Base-by-base conservation (phyloP, 2,329 filamentous ascomycete species). In the Xylariaceae sp. region DNA sequence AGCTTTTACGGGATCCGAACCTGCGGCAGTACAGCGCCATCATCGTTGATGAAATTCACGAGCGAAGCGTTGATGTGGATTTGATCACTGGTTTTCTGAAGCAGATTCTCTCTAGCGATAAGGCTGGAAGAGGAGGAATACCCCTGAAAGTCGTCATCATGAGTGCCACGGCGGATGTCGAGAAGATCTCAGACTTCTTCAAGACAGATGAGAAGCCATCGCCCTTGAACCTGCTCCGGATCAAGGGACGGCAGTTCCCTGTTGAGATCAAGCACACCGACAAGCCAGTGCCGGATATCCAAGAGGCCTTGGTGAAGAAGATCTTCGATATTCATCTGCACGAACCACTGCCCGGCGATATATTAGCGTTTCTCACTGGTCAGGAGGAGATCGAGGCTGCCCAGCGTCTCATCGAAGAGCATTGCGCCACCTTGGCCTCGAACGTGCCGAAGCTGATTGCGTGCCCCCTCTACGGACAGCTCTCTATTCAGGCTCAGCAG, bases 1-100 rank as follows among this genome's bases (percentile, higher is more conserved):
- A 99, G 74, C 88, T 99, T 74, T 75, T 99, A 61, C 83, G 88
- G 56, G 94, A 99, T 72, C 90, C 90, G 1, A 81, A 87, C 68
- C 80, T 99, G 69, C 84, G 82, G 37, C 86, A 90, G 70, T 99
- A 99, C 72, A 96, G 91, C 68, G 92, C 88, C 2, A 82, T 99
- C 0, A 82, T 99, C 15, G 90, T 99, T 6, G 94, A 99, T 74
- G 94, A 99, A 73, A 94, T 99, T 10, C 94, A 99, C 76, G 94
- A 99, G 76, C 82, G 94, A 67, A 96, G 92, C 66, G 84, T 97
- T 18, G 95, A 97, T 71, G 93, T 97, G 6, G 94, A 99, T 75
- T 76, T 99, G 30, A 80, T 97, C 8, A 80, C 95, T 30, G 94
- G 94, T 0, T 97, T 99, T 65, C 72, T 99, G 62, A 90, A 90